These are phyloP conservation scores for Penicillium capsulatum DNA, from an alignment of 2,329 filamentous ascomycete species.

Conservation along the genomic window DNA sequence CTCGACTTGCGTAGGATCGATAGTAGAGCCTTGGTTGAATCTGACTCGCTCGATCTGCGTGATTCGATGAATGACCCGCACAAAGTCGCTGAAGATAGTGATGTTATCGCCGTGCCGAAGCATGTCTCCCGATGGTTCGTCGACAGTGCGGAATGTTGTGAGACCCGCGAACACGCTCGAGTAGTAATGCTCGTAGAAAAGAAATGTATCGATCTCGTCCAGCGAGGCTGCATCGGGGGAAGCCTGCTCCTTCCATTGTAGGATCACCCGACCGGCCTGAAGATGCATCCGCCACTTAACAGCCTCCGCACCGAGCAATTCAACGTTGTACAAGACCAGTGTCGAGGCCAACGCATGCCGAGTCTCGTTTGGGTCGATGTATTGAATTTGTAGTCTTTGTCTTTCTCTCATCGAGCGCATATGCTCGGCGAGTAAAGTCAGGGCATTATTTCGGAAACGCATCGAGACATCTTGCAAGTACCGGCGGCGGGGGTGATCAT, in stretches of 20 bases:
- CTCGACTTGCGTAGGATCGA: not conserved
- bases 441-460: conserved; percentile 9
- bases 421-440: conserved; percentile 10
- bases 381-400: not conserved
- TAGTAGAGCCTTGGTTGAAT: conserved; percentile 1
- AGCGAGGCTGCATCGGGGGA: conserved; percentile 1
- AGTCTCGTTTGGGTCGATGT: conserved; percentile 1
- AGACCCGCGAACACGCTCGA: conserved; percentile 25
- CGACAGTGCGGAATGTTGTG: conserved; percentile 20
- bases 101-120: conserved; percentile 13
- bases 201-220: conserved; percentile 6
- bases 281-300: conserved; percentile 25
- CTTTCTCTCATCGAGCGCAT: conserved; percentile 7
- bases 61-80: conserved; percentile 22
- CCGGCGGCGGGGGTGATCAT: conserved; percentile 5
- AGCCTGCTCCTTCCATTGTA: conserved; percentile 16
- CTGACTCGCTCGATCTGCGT: conserved; percentile 21
- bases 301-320: conserved; percentile 19
- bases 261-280: conserved; percentile 23
- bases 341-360: conserved; percentile 21
- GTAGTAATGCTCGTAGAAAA: conserved; percentile 27
- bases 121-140: conserved; percentile 11
- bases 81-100: conserved; percentile 23
- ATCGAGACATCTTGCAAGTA: conserved; percentile 10
- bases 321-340: conserved; percentile 26